A percentile compares a stretch with the other conserved stretches of the same genome.
Evolutionary conservation across 805 yeast species (phyloP).

Genomic region (Lipomyces chichibuensis): DNA sequence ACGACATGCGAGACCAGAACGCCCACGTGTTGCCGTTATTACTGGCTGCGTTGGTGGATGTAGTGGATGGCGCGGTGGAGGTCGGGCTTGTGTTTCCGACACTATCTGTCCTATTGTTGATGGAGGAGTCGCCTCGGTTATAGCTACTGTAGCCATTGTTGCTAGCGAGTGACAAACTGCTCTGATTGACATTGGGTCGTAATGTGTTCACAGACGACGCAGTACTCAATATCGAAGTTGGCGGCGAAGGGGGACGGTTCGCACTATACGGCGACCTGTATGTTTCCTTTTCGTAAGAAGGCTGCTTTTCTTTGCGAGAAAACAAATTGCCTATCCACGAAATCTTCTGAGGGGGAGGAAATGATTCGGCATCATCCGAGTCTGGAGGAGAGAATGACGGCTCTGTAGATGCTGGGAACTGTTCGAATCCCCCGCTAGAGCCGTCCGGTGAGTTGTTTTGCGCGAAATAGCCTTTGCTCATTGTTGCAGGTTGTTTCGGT

Average conservation of each 20-base stretch:
- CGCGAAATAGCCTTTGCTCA: constrained; percentile 18
- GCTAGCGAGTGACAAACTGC: constrained; percentile 19
- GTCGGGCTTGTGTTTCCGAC: constrained; percentile 1
- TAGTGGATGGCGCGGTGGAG: constrained; percentile 1
- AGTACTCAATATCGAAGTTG: constrained; percentile 30
- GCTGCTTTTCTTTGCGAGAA: constrained; percentile 17
- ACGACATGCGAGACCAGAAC: constrained; percentile 29
- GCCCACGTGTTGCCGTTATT: constrained; percentile 27
- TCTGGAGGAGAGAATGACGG: constrained; percentile 33
- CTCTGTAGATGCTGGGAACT: constrained; percentile 29
- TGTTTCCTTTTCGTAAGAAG: constrained; percentile 6
- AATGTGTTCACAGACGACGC: constrained; percentile 24
- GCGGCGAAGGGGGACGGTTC: constrained; percentile 34
- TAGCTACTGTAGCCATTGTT: background rate
- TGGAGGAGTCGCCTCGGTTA: background rate
- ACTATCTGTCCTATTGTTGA: constrained; percentile 4
- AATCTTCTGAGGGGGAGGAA: constrained; percentile 10
- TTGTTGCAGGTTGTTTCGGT: background rate
- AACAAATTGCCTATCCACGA: constrained; percentile 27
- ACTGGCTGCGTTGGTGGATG: background rate
- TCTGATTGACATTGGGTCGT: constrained; percentile 30
- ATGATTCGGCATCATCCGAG: constrained; percentile 19
- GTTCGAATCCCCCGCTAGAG: constrained; percentile 23
- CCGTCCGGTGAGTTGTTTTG: constrained; percentile 1
- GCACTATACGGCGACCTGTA: background rate